A percentile compares a stretch with the other conserved stretches of the same genome.
These are phyloP conservation scores for Saccharomycopsis lassenensis DNA, from an alignment of 805 yeast genomes.

Conservation along the genomic window DNA sequence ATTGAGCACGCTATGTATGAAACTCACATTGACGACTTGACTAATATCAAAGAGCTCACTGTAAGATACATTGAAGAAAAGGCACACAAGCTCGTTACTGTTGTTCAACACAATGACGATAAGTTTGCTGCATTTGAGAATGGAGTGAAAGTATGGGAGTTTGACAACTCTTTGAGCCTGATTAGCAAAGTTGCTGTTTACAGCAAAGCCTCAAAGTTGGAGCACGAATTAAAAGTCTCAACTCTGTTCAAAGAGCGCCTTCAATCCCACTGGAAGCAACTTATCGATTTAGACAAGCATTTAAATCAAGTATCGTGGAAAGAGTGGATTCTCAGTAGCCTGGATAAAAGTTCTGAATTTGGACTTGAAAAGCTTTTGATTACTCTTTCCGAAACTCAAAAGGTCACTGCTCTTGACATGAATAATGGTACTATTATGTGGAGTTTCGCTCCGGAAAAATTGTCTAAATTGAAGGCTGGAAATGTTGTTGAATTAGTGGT, in stretches of 20 bases:
- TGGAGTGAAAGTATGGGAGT: conserved; percentile 27
- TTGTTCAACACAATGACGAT: conserved; percentile 5
- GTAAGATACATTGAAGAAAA: no score
- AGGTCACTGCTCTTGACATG: conserved; percentile 34
- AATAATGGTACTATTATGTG: conserved; percentile 31
- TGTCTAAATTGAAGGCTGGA: conserved; percentile 5
- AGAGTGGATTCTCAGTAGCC: conserved; percentile 15
- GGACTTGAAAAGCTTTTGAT: conserved; percentile 37
- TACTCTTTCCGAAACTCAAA: conserved; percentile 30
- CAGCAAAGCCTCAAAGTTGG: conserved; percentile 19
- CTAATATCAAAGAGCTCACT: no score
- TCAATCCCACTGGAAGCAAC: conserved; percentile 21
- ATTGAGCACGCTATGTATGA: conserved; percentile 11
- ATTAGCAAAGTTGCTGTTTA: conserved; percentile 27
- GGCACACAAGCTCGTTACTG: no score
- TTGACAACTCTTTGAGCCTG: conserved; percentile 33
- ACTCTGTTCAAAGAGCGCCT: conserved; percentile 20
- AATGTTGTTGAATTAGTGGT: no score
- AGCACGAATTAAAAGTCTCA: conserved; percentile 3
- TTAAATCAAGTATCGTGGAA: conserved; percentile 1
- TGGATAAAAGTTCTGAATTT: conserved; percentile 26
- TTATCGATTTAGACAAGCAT: conserved; percentile 15
- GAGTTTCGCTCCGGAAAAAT: conserved; percentile 25
- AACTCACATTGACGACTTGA: no score
- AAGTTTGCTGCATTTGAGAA: conserved; percentile 16